These are phyloP conservation scores for Stachybotrys echinatus DNA, from an alignment of 2,329 filamentous ascomycete species.

Conservation along the genomic window DNA sequence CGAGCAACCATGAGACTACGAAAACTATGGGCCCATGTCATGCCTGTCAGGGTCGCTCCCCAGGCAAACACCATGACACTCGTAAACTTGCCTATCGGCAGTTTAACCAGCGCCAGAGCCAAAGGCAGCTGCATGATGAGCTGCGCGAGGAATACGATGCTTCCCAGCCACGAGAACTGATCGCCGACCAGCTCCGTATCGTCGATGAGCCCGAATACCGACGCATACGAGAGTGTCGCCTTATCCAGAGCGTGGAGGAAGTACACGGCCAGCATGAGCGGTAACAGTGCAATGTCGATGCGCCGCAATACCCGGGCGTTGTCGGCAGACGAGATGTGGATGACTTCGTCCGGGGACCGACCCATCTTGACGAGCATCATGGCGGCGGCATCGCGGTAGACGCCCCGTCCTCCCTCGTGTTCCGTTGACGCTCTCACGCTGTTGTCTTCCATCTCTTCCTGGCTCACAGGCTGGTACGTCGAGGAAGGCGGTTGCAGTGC, in stretches of 20 bases:
- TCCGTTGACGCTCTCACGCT: not conserved
- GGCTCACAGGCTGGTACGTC: slow-evolving; percentile 15
- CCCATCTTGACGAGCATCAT: slow-evolving; percentile 38
- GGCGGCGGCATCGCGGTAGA: slow-evolving; percentile 35
- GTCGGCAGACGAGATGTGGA: slow-evolving; percentile 25
- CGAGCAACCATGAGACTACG: slow-evolving; percentile 42
- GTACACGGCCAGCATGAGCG: slow-evolving; percentile 52
- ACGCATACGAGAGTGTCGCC: slow-evolving; percentile 55
- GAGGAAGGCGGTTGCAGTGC: slow-evolving; percentile 5
- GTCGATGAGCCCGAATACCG: slow-evolving; percentile 57
- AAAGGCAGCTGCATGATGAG: slow-evolving; percentile 52
- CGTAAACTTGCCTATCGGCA: slow-evolving; percentile 56
- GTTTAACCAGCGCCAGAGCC: slow-evolving; percentile 52
- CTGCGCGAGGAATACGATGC: slow-evolving; percentile 56
- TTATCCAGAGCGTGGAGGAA: slow-evolving; percentile 61
- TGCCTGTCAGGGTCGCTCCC: slow-evolving; percentile 45
- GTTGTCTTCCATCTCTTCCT: not conserved
- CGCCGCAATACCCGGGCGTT: slow-evolving; percentile 27
- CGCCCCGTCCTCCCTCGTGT: not conserved
- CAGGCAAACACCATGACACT: slow-evolving; percentile 51
- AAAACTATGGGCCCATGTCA: slow-evolving; percentile 48
- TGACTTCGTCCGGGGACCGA: slow-evolving; percentile 24
- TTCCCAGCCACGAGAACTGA: slow-evolving; percentile 57
- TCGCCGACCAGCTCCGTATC: slow-evolving; percentile 51
- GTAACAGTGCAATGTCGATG: slow-evolving; percentile 35